These are phyloP conservation scores for Penicillium thymicola DNA, from an alignment of 2,329 filamentous ascomycete species.

Conservation along the genomic window DNA sequence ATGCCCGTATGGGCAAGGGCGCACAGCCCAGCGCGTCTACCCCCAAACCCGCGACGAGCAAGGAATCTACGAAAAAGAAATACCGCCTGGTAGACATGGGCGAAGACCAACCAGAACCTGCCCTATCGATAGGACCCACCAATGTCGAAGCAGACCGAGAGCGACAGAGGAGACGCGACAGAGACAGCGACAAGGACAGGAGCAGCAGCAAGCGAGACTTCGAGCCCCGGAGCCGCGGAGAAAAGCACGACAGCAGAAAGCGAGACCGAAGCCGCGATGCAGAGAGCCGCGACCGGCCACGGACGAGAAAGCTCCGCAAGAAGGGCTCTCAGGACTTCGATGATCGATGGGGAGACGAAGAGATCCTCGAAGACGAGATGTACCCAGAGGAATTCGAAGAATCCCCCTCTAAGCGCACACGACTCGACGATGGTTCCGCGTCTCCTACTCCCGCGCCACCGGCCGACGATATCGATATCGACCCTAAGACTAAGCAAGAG, in stretches of 20 bases:
- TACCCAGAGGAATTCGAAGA: constrained; percentile 60
- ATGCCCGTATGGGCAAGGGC: constrained; percentile 29
- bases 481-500: constrained; percentile 57
- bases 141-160: constrained; percentile 39
- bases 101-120: constrained; percentile 40
- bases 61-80: constrained; percentile 45
- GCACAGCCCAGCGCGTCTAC: constrained; percentile 15
- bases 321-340: constrained; percentile 60
- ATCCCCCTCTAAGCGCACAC: constrained; percentile 68
- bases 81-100: constrained; percentile 56
- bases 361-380: constrained; percentile 40
- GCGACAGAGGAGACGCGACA: constrained; percentile 21
- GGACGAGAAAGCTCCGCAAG: constrained; percentile 51
- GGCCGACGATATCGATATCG: constrained; percentile 50
- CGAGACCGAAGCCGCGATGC: constrained; percentile 37
- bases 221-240: constrained; percentile 22
- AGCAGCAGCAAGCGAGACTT: constrained; percentile 19
- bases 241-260: constrained; percentile 39
- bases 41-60: constrained; percentile 18
- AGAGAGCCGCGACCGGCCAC: constrained; percentile 42
- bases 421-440: constrained; percentile 57
- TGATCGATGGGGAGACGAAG: constrained; percentile 79
- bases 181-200: constrained; percentile 25
- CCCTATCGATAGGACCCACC: constrained; percentile 29
- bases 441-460: constrained; percentile 30